Evolutionary conservation across 805 yeast genomes (phyloP), one percentile per base, ranked within the genome.

Genomic region (Saccharomyces paradoxus): DNA sequence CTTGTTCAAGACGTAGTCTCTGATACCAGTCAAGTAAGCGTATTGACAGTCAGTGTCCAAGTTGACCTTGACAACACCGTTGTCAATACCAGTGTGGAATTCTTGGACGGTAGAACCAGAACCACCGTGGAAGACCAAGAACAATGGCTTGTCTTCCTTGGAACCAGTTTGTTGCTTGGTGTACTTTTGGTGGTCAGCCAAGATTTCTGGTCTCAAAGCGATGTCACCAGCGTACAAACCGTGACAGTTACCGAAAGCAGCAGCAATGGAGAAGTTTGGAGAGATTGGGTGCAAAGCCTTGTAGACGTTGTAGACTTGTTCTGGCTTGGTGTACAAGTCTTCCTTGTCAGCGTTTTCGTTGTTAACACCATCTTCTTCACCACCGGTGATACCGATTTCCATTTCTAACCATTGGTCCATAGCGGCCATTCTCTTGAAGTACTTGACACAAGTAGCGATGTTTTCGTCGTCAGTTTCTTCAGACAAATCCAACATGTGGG

Each of bases 331-430:
- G 87, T 92, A 94, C 69, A 94, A 80, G 61, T 87, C 74, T 60
- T 87, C 90, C 78, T 87, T 86, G 72, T 83, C 82, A 63, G 89
- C 97, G 74, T 83, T 81, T 77, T 92, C 95, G 84, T 94, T 94
- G 86, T 94, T 94, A 71, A 94, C 99, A 85, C 99, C 99, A 74
- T 94, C 99, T 80, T 94, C 99, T 82, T 94, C 99, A 86, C 99
- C 99, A 80, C 99, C 99, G 74, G 99, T 94, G 84, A 94, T 94
- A 84, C 99, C 99, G 74, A 94, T 94, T 82, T 94, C 99, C 99
- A 94, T 94, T 83, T 94, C 99, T 74, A 94, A 84, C 94, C 94
- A 94, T 81, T 92, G 98, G 79, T 83, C 81, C 83, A 92, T 81
- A 79, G 87, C 89, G 74, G 95, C 78, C 84, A 89, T 89, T 79